A percentile compares a stretch with the other conserved stretches of the same genome.
Conservation (phyloP, 768 basidiomycete genomes). For the Hygrocybe punicea region DNA sequence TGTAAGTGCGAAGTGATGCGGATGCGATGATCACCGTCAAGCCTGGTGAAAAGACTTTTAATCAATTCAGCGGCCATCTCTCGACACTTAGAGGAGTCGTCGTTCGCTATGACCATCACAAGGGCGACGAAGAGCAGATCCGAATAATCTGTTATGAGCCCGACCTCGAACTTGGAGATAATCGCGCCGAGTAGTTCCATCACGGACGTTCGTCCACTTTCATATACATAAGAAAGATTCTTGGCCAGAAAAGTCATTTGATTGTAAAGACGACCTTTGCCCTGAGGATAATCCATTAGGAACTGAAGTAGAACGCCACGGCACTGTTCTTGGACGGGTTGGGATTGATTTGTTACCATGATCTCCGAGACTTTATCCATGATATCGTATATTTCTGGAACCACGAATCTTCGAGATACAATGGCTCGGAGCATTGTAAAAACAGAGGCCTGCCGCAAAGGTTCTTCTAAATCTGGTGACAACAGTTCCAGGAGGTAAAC, state of each 20-base stretch:
- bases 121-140: constrained; percentile 89
- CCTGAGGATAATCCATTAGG: constrained; percentile 95
- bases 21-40: constrained; percentile 57
- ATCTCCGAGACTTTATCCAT: constrained; percentile 92
- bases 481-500: constrained; percentile 83
- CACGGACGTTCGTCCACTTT: constrained; percentile 89
- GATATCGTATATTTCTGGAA: constrained; percentile 94
- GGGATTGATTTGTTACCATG: constrained; percentile 90
- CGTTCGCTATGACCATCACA: constrained; percentile 92
- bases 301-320: constrained; percentile 89
- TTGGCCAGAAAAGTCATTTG: constrained; percentile 90
- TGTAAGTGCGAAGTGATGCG: constrained; percentile 68
- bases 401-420: constrained; percentile 85
- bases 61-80: constrained; percentile 84
- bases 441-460: constrained; percentile 75
- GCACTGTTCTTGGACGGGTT: constrained; percentile 87
- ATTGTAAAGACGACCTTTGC: constrained; percentile 80
- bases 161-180: constrained; percentile 76
- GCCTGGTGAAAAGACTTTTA: constrained; percentile 66
- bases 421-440: constrained; percentile 90
- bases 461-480: constrained; percentile 87
- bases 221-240: constrained; percentile 86
- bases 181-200: constrained; percentile 88
- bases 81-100: constrained; percentile 84
- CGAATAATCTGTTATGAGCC: constrained; percentile 71